These are phyloP conservation scores for Populus pruinosa DNA, from an alignment of 345 rosid genomes.

Conservation along the genomic window DNA sequence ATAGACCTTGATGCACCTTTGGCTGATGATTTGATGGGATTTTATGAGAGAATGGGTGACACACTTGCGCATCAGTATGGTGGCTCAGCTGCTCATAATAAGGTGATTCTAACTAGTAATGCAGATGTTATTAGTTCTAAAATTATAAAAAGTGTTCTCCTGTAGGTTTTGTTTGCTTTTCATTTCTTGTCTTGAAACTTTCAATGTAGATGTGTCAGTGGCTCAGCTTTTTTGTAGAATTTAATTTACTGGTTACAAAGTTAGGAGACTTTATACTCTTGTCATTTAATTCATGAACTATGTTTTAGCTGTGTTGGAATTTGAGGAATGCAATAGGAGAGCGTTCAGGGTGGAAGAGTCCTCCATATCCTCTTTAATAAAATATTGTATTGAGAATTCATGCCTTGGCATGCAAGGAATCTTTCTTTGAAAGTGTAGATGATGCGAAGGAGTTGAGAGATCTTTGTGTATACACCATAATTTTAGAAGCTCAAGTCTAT, in stretches of 20 bases:
- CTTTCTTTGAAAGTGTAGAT: neutral
- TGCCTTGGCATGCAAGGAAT: neutral
- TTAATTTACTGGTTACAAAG: neutral
- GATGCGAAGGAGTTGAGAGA: neutral
- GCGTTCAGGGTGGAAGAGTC: neutral
- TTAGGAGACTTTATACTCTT: neutral
- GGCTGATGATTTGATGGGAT: slow-evolving; percentile 81
- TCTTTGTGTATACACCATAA: neutral
- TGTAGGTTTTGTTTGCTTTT: neutral
- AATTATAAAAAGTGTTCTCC: neutral
- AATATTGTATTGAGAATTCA: neutral
- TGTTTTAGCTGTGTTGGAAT: neutral
- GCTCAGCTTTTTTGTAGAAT: neutral
- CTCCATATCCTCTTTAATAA: neutral
- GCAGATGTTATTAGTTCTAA: neutral
- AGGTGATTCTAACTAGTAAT: slow-evolving; percentile 33
- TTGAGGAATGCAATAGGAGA: neutral
- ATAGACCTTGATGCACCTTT: slow-evolving; percentile 76
- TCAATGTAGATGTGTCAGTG: neutral
- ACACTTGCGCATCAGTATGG: slow-evolving; percentile 86
- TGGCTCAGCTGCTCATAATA: slow-evolving; percentile 89
- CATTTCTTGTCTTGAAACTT: neutral
- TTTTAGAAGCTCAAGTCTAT: neutral
- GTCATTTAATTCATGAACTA: neutral
- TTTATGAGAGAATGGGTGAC: slow-evolving; percentile 88